Base-by-base conservation (phyloP, 78 protist genomes). In the Andalucia godoyi region DNA sequence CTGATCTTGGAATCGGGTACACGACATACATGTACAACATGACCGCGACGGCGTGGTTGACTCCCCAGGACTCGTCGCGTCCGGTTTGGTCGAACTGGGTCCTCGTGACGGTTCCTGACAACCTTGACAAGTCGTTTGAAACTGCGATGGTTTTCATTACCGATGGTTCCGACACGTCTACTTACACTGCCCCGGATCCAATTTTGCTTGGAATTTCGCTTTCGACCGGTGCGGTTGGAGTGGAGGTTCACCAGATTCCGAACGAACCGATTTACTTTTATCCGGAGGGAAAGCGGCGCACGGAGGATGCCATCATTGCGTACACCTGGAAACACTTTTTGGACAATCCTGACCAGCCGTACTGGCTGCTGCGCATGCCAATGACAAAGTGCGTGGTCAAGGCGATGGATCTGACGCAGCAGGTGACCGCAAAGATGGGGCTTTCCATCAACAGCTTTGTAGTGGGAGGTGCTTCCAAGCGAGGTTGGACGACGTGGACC, bases 401-500 rank as follows among this genome's bases (percentile, higher is more conserved):
- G 10, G 69, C 69, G 9, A 64, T 64, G 69, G 40, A 64, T 9
- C 39, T 57, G 23, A 57, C 23, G 29, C 32, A 59, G 23, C 55
- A 64, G 42, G 38, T 42, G 55, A 10, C 57, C 29, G n/a, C 8
- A n/a, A 18, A 59, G 7, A 51, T 43, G 10, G 10, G 10, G 12
- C 10, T 50, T 18, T 27, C 33, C 34, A 64, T 64, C 17, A 57
- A 47, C 52, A 7, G 33, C 9, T 64, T 27, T 27, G 6, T 64
- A 23, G 69, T 64, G 23, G 12, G 41, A 25, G 69, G 69, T 10
- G 69, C 63, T 6, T 64, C 69, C 8, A 64, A 64, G 40, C 7
- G 69, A 6, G 69, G 69, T 13, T 64, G 69, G 69, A 64, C 69
- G 33, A 64, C 69, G 15, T 64, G 69, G 69, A 10, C 7, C 43